phyloP scores from a whole-genome alignment of 208 protist species.

The Trypanosoma rangeli region DNA sequence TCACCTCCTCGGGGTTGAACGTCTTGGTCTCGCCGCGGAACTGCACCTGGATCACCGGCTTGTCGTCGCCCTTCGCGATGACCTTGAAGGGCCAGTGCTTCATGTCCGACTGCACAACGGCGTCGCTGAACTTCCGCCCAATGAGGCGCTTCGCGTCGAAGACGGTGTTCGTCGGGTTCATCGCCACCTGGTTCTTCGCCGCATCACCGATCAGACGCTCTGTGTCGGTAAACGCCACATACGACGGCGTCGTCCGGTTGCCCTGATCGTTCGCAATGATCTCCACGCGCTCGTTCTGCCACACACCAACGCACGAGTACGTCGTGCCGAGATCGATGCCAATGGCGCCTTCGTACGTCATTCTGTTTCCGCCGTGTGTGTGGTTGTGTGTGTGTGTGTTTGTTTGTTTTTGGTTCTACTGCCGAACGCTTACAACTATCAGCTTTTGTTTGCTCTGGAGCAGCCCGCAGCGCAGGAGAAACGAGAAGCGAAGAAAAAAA shows the following conservation, averaged over 20 bases:
- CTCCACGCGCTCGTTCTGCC: conserved; percentile 94
- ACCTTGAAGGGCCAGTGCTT: conserved; percentile 96
- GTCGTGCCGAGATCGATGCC: conserved; percentile 95
- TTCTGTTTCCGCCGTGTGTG: conserved; percentile 13
- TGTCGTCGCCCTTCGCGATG: conserved; percentile 39
- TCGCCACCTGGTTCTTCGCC: conserved; percentile 18
- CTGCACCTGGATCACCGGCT: conserved; percentile 46
- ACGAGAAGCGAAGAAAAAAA: too few relatives aligned
- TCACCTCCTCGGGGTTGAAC: conserved; percentile 36
- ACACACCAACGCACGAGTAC: conserved; percentile 97
- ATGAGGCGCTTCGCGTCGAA: conserved; percentile 98
- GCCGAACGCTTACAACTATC: neutral
- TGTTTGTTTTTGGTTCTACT: neutral
- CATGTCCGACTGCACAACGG: conserved; percentile 87
- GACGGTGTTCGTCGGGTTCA: conserved; percentile 89
- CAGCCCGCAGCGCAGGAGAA: too few relatives aligned
- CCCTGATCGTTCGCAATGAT: conserved; percentile 99
- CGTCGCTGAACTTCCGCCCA: conserved; percentile 84
- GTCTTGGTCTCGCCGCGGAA: conserved; percentile 83
- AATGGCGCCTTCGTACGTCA: conserved; percentile 57
- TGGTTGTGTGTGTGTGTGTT: neutral
- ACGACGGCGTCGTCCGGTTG: conserved; percentile 99
- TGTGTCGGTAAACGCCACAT: conserved; percentile 97
- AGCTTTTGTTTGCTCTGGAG: too few relatives aligned
- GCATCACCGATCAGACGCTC: conserved; percentile 39